Evolutionary conservation across 176 grass and related monocot genomes (phyloP), one percentile per base, ranked within the genome.

Genomic region (Elaeis guineensis): DNA sequence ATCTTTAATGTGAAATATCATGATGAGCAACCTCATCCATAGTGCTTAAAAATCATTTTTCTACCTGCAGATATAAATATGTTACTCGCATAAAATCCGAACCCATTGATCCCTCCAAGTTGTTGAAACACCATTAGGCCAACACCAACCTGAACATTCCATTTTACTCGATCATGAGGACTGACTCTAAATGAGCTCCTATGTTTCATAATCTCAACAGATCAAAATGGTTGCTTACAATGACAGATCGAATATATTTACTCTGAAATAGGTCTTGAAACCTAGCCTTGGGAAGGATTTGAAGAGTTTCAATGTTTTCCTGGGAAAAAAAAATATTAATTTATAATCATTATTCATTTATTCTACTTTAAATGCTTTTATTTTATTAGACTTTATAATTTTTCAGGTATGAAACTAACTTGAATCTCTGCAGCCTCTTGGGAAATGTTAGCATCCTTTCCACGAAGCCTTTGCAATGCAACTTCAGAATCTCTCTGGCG

Each of bases 101-200:
- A 61, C 50, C 74, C 86, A 65, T 85, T 90, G 77, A 90, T 75
- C 66, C 86, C 86, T 72, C 86, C 82, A 3, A 85, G 30, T 82
- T 84, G 86, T 65, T 90, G 82, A 75, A 85, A 81, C 39, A 85
- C 49, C 81, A 85, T 85, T 69, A 90, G 73, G 12, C 77, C 82
- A 71, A 82, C 73, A 61, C 81, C 74, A 32, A 87, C 77, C 89
- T 92, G 66, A 19, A 73, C 25, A 71, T 58, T 30, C 49, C 30
- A 62, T 12, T 59, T 8, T 8, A 21, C 30, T 18, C 28, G 16
- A 72, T n/a, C 35, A 52, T 17, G 35, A 44, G 35, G 35, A 44
- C 35, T 44, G 35, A 44, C 9, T 12, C 8, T 44, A 44, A 44
- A 14, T 14, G 1, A 44, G 35, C 8, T 44, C 8, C 35, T 14